Evolutionary conservation across 176 grass and related monocot species (phyloP).

Genomic region (Sorghum bicolor): DNA sequence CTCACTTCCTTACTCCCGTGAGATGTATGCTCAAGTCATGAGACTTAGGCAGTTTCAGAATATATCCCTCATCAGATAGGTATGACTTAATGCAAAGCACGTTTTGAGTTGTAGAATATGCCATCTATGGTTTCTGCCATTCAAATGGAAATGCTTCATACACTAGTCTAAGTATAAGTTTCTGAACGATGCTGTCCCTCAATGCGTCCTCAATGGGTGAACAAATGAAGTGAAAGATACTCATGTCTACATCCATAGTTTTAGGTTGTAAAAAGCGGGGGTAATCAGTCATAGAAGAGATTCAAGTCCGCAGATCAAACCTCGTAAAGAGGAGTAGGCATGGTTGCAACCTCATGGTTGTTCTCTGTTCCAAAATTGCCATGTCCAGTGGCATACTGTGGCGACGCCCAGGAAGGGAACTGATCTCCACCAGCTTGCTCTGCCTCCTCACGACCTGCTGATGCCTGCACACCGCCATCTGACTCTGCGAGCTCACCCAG

Average conservation of each 20-base stretch:
- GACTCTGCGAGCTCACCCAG: conserved; percentile 52
- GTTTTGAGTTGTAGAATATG: neutral
- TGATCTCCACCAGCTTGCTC: conserved; percentile 31
- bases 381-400: conserved; percentile 28
- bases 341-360: conserved; percentile 36
- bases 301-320: conserved; percentile 27
- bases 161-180: neutral
- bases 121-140: neutral
- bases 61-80: conserved; percentile 19
- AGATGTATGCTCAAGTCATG: neutral
- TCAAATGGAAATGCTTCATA: neutral
- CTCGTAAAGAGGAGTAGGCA: conserved; percentile 49
- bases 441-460: conserved; percentile 25
- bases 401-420: conserved; percentile 33
- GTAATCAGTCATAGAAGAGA: neutral
- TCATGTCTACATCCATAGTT: neutral
- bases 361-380: conserved; percentile 41
- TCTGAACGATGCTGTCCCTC: neutral
- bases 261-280: neutral
- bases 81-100: neutral
- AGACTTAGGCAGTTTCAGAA: neutral
- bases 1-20: neutral
- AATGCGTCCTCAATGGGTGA: neutral
- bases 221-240: neutral
- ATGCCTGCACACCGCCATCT: conserved; percentile 25